These are phyloP conservation scores for Claviceps humidiphila DNA, from an alignment of 2,329 filamentous ascomycete species.

Conservation along the genomic window DNA sequence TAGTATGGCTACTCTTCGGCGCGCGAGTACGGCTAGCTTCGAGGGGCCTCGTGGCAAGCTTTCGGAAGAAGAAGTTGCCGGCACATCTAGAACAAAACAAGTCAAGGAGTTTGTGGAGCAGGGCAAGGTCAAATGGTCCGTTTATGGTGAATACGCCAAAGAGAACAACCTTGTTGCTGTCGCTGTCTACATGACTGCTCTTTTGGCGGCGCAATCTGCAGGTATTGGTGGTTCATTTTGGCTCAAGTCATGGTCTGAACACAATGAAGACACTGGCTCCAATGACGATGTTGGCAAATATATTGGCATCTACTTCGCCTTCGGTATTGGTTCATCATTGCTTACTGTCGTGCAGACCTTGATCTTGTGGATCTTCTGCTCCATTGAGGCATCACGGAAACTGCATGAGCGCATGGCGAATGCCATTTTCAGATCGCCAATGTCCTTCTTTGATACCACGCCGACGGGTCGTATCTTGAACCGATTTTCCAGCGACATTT, in stretches of 20 bases:
- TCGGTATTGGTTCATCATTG: constrained; percentile 74
- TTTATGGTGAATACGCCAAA: constrained; percentile 90
- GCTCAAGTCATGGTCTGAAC: constrained; percentile 86
- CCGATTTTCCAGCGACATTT: constrained; percentile 78
- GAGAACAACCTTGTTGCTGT: constrained; percentile 85
- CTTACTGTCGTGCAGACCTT: constrained; percentile 86
- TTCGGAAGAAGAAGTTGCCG: constrained; percentile 67
- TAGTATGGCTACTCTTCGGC: constrained; percentile 70
- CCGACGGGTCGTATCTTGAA: constrained; percentile 94
- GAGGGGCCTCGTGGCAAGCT: constrained; percentile 73
- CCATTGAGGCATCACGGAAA: constrained; percentile 94
- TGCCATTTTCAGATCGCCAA: constrained; percentile 92
- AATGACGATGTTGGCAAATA: constrained; percentile 79
- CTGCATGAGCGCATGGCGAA: constrained; percentile 95
- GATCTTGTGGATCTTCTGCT: constrained; percentile 98
- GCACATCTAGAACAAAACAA: constrained; percentile 64
- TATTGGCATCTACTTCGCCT: constrained; percentile 88
- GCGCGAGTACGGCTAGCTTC: constrained; percentile 87
- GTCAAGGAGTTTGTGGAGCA: constrained; percentile 81
- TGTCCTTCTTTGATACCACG: constrained; percentile 98
- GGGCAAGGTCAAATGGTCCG: constrained; percentile 91
- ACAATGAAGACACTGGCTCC: constrained; percentile 50
- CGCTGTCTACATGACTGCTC: constrained; percentile 59
- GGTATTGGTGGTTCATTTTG: constrained; percentile 79
- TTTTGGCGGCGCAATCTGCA: constrained; percentile 68